Percentiles rank a stretch among this genome's conserved stretches.
Evolutionary conservation across 768 basidiomycete species (phyloP).

Genomic region (Floccularia luteovirens): DNA sequence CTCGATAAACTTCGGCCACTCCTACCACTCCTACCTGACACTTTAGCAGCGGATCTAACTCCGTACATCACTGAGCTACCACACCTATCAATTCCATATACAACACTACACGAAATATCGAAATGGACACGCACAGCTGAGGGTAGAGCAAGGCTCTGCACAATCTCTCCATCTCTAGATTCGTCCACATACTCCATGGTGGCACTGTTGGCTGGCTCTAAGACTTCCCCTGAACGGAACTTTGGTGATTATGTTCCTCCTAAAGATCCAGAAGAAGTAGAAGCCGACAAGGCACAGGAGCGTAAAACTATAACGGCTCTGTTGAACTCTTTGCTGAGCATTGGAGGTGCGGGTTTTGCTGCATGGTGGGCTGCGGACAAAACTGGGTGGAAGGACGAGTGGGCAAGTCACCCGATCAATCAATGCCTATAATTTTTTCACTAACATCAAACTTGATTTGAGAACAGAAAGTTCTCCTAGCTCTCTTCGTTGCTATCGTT

Average conservation of each 20-base stretch:
- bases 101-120: slow-evolving; percentile 49
- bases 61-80: slow-evolving; percentile 26
- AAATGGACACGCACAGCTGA: slow-evolving; percentile 57
- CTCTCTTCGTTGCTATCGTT: slow-evolving; percentile 51
- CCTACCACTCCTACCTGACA: slow-evolving; percentile 32
- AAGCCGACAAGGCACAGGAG: slow-evolving; percentile 41
- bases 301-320: slow-evolving; percentile 61
- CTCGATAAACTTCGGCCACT: slow-evolving; percentile 39
- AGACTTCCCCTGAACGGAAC: slow-evolving; percentile 69
- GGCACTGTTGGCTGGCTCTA: slow-evolving; percentile 68
- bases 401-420: slow-evolving; percentile 40
- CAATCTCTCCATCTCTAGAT: slow-evolving; percentile 35
- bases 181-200: slow-evolving; percentile 60
- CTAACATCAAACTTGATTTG: too few relatives aligned
- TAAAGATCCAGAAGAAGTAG: slow-evolving; percentile 38
- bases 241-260: slow-evolving; percentile 47
- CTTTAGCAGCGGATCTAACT: slow-evolving; percentile 32
- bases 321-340: slow-evolving; percentile 64
- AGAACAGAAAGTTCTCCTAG: slow-evolving; percentile 50
- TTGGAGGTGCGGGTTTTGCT: slow-evolving; percentile 58
- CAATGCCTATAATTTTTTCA: too few relatives aligned
- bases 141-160: slow-evolving; percentile 30
- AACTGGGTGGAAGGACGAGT: slow-evolving; percentile 63
- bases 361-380: slow-evolving; percentile 67
- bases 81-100: slow-evolving; percentile 52